Conservation (phyloP, 257 asterid species). For the Solanum chmielewskii region DNA sequence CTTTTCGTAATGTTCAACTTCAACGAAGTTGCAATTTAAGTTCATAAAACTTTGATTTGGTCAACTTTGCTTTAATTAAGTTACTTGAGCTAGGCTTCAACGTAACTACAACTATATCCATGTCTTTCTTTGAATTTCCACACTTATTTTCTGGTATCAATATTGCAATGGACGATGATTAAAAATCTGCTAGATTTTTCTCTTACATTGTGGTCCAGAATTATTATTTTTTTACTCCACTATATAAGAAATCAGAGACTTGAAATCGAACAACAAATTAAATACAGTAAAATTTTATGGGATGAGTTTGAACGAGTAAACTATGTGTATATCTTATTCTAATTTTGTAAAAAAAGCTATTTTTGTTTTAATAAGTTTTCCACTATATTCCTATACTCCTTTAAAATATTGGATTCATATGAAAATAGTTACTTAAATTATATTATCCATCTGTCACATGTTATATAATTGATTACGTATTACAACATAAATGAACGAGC, state of each 20-base stretch:
- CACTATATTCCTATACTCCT: background rate
- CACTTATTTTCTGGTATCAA: background rate
- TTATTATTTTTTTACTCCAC: background rate
- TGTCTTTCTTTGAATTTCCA: background rate
- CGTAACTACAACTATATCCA: background rate
- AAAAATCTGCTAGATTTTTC: background rate
- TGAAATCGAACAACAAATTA: background rate
- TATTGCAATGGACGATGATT: accelerated
- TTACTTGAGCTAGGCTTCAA: background rate
- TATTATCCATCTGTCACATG: background rate
- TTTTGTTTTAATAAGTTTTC: background rate
- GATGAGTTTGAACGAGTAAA: background rate
- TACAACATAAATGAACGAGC: background rate
- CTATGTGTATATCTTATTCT: too few species aligned
- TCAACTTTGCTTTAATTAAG: background rate
- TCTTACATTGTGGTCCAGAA: background rate
- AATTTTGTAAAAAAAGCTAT: accelerated
- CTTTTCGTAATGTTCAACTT: background rate
- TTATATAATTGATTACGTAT: background rate
- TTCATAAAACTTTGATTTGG: background rate
- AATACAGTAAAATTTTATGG: accelerated
- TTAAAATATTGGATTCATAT: background rate
- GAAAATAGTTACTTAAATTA: background rate
- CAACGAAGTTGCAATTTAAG: background rate
- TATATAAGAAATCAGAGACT: background rate